A percentile compares a stretch with the other conserved stretches of the same genome.
These are phyloP conservation scores for Knufia fluminis DNA, from an alignment of 2,329 filamentous ascomycete species.

Conservation along the genomic window DNA sequence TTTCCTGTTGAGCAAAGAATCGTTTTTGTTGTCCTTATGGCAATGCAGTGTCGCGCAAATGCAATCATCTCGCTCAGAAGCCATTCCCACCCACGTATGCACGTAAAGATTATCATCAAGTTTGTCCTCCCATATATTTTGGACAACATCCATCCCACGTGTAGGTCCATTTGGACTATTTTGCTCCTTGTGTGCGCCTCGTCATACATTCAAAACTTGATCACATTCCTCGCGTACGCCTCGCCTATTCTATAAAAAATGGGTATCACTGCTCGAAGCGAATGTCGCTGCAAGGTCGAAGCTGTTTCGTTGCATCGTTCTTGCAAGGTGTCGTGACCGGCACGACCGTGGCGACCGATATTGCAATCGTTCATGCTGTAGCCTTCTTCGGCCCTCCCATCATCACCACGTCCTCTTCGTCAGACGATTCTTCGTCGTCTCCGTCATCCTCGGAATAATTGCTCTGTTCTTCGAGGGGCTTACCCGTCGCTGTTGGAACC, in stretches of 20 bases:
- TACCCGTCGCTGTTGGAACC: slow-evolving; percentile 11
- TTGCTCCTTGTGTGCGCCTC: background rate
- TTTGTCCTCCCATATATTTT: background rate
- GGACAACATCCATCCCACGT: background rate
- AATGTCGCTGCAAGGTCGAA: background rate
- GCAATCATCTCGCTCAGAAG: background rate
- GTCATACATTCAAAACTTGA: background rate
- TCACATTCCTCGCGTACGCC: background rate
- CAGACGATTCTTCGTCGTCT: slow-evolving; percentile 17
- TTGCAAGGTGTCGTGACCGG: slow-evolving; percentile 1
- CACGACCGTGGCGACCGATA: background rate
- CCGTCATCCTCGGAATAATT: slow-evolving; percentile 14
- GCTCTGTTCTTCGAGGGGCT: slow-evolving; percentile 14
- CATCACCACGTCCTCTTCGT: slow-evolving; percentile 20
- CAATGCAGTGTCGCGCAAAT: background rate
- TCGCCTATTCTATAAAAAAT: background rate
- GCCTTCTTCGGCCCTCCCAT: slow-evolving; percentile 15
- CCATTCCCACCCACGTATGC: background rate
- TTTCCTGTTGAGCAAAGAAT: background rate
- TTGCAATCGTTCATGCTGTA: background rate
- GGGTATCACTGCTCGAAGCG: slow-evolving; percentile 8
- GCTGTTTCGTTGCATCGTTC: background rate
- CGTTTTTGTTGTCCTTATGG: background rate
- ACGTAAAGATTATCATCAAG: slow-evolving; percentile 8
- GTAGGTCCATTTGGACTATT: background rate